Conservation (phyloP, 2,329 filamentous ascomycete species). For the Aspergillus udagawae region DNA sequence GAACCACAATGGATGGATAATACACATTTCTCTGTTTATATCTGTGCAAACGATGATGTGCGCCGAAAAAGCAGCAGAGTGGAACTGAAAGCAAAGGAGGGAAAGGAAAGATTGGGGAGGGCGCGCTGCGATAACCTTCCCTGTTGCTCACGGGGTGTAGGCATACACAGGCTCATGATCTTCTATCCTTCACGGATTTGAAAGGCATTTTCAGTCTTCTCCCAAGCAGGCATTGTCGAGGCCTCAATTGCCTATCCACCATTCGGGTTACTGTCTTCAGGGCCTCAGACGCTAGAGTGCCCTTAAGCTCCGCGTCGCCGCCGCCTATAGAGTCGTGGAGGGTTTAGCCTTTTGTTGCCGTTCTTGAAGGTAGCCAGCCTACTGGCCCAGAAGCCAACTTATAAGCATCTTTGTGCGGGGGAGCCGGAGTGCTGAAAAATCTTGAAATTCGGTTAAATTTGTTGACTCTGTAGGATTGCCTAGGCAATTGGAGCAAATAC, state of each 20-base stretch:
- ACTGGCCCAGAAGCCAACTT: background rate
- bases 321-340: background rate
- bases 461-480: background rate
- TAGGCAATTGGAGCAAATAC: too few species aligned
- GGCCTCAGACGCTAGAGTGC: background rate
- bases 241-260: background rate
- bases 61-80: background rate
- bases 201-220: background rate
- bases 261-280: background rate
- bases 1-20: background rate
- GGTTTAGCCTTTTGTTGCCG: background rate
- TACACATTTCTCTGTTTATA: background rate
- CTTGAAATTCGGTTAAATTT: background rate
- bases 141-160: background rate
- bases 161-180: background rate
- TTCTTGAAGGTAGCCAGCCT: background rate
- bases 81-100: background rate
- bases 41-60: background rate
- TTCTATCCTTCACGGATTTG: background rate
- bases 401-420: background rate
- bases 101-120: background rate
- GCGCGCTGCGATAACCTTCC: background rate
- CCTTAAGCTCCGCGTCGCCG: background rate
- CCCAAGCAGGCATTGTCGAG: background rate
- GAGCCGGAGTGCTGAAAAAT: background rate